A percentile compares a stretch with the other conserved stretches of the same genome.
Evolutionary conservation across 805 yeast species (phyloP).

Genomic region (Sugiyamaella valdiviana): DNA sequence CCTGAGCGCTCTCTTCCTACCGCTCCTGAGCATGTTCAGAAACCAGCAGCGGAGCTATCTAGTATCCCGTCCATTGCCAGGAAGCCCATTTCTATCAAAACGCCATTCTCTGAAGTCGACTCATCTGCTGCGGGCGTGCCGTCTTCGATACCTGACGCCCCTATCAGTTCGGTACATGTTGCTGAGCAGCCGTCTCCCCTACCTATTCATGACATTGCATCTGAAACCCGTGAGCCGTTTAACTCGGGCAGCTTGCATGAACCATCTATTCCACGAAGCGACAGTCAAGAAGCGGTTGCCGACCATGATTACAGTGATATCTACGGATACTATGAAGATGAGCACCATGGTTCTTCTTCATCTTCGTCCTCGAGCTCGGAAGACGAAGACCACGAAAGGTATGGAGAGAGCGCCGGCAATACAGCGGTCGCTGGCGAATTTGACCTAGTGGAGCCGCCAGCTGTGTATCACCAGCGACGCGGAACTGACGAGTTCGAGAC

Average conservation of each 20-base stretch:
- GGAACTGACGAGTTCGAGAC: conserved; percentile 11
- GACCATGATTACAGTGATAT: conserved; percentile 2
- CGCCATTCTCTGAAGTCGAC: too few relatives aligned
- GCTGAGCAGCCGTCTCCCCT: too few relatives aligned
- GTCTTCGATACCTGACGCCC: too few relatives aligned
- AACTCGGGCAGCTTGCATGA: too few relatives aligned
- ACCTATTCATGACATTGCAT: too few relatives aligned
- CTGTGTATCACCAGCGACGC: neutral
- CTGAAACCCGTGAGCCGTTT: too few relatives aligned
- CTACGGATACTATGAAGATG: conserved; percentile 11
- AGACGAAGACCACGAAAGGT: neutral
- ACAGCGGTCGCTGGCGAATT: neutral
- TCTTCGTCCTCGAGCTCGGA: neutral
- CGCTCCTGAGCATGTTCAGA: too few relatives aligned
- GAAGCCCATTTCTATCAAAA: too few relatives aligned
- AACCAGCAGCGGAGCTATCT: too few relatives aligned
- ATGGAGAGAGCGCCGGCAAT: neutral
- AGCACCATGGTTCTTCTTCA: neutral
- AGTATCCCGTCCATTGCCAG: too few relatives aligned
- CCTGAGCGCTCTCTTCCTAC: neutral
- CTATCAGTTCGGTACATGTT: too few relatives aligned
- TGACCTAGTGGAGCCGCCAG: neutral
- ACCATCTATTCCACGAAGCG: neutral
- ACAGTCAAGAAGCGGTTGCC: conserved; percentile 1
- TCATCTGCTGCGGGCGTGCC: too few relatives aligned